These are phyloP conservation scores for Aspergillus ochraceoroseus DNA, from an alignment of 2,329 filamentous ascomycete species.

Conservation along the genomic window DNA sequence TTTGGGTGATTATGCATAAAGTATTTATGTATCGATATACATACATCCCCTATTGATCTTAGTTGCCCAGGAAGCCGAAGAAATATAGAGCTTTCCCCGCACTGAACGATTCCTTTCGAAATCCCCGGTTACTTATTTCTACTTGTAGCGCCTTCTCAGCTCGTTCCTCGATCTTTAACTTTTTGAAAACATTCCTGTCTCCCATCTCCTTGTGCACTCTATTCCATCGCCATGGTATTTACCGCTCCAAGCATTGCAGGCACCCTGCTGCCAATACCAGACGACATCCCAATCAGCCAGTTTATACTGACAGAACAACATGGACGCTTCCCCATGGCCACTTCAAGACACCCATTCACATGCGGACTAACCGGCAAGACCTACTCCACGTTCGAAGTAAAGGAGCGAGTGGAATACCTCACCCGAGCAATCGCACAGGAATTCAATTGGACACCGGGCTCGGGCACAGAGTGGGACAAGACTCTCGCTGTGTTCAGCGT, in stretches of 20 bases:
- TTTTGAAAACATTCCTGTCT: no score
- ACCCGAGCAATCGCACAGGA: conserved; percentile 65
- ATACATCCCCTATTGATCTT: no score
- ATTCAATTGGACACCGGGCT: conserved; percentile 64
- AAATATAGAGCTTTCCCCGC: no score
- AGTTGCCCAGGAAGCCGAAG: no score
- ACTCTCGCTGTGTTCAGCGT: conserved; percentile 71
- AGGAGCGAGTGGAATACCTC: conserved; percentile 61
- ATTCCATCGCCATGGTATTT: conserved; percentile 50
- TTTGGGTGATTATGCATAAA: no score
- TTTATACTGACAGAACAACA: conserved; percentile 71
- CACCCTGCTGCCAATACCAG: conserved; percentile 56
- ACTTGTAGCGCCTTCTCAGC: no score
- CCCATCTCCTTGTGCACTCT: no score
- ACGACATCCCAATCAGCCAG: conserved; percentile 67
- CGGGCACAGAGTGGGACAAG: conserved; percentile 75
- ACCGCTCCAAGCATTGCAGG: conserved; percentile 39
- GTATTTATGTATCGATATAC: no score
- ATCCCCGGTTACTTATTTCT: no score
- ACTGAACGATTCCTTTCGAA: no score
- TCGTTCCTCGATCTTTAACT: no score
- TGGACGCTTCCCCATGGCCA: conserved; percentile 59
- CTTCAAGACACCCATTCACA: conserved; percentile 67
- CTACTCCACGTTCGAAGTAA: conserved; percentile 60
- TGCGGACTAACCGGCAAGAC: conserved; percentile 68